Evolutionary conservation across 345 rosid genomes (phyloP), one percentile per base, ranked within the genome.

Genomic region (Eucalyptus marginata): DNA sequence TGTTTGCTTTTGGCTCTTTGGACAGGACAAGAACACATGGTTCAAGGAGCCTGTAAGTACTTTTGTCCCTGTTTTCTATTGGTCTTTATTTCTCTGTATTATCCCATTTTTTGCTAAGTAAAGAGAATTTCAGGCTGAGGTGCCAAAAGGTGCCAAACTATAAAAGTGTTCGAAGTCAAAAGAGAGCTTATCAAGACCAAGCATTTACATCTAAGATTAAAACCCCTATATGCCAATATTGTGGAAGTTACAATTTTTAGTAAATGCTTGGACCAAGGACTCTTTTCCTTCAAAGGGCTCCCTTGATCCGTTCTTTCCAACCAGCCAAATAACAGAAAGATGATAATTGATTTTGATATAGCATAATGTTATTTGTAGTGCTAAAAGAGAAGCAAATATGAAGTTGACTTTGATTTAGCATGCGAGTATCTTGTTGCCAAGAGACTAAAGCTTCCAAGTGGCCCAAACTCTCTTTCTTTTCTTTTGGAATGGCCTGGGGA

Each of bases 1-100:
- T 89, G 86, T 50, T 64, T 86, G 22, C 66, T 62, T 50, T 27
- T 50, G 33, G 86, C 62, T 52, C 40, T 44, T 62, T 87, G 36
- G 76, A 46, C 98, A 97, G 99, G 97, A 93, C 50, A 95, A 93
- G 58, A 94, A 91, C 93, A 96, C 84, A 91, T 97, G 99, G 99
- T 97, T 95, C 88, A 93, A 88, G 68, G 92, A 88, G 90, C 96
- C 89, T 86, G 99, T 97, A 93, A 96, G 99, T 96, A 87, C 59
- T 81, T 83, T 84, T 92, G n/a, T 87, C 44, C 2, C 49, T 31
- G 51, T 71, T 87, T 81, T 89, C 33, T 85, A 27, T 44, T 86
- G 43, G 62, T 68, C 62, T 47, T 88, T 31, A 68, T 47, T 31
- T 83, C 33, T 36, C 47, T 46, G 47, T 47, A 76, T 24, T 25